phyloP scores from a whole-genome alignment of 1,139 yeast genomes.

The Suhomyces maxii region DNA sequence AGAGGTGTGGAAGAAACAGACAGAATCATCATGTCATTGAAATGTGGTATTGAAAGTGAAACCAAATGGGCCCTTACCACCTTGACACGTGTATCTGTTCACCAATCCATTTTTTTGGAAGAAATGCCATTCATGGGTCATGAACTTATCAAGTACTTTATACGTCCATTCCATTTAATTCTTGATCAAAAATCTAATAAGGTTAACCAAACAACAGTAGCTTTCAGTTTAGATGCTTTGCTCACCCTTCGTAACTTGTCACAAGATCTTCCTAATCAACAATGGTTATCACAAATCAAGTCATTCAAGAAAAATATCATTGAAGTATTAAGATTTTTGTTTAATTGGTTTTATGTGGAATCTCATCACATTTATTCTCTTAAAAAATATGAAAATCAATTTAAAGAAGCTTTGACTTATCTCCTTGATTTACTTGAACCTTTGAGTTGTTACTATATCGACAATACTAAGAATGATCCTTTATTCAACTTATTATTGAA shows the following conservation, averaged over 20 bases:
- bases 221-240: slow-evolving; percentile 58
- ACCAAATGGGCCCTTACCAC: slow-evolving; percentile 66
- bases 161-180: slow-evolving; percentile 30
- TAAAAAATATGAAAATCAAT: slow-evolving; percentile 37
- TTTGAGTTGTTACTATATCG: slow-evolving; percentile 77
- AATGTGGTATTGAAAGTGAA: slow-evolving; percentile 59
- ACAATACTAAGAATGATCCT: slow-evolving; percentile 64
- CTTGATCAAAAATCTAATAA: slow-evolving; percentile 23
- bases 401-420: slow-evolving; percentile 65
- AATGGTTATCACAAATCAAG: slow-evolving; percentile 62
- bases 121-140: slow-evolving; percentile 49
- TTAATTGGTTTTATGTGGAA: slow-evolving; percentile 36
- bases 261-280: slow-evolving; percentile 83
- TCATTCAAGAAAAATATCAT: slow-evolving; percentile 47
- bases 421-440: slow-evolving; percentile 82
- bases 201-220: slow-evolving; percentile 36
- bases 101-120: slow-evolving; percentile 43
- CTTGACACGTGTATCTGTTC: slow-evolving; percentile 54
- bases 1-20: slow-evolving; percentile 58
- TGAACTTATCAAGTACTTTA: slow-evolving; percentile 48
- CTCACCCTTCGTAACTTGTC: slow-evolving; percentile 76
- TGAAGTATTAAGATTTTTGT: slow-evolving; percentile 51
- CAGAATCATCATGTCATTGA: slow-evolving; percentile 64
- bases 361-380: slow-evolving; percentile 19
- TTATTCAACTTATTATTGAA: slow-evolving; percentile 53